Conservation (phyloP, 305 asterid species). For the Plantago lanceolata region DNA sequence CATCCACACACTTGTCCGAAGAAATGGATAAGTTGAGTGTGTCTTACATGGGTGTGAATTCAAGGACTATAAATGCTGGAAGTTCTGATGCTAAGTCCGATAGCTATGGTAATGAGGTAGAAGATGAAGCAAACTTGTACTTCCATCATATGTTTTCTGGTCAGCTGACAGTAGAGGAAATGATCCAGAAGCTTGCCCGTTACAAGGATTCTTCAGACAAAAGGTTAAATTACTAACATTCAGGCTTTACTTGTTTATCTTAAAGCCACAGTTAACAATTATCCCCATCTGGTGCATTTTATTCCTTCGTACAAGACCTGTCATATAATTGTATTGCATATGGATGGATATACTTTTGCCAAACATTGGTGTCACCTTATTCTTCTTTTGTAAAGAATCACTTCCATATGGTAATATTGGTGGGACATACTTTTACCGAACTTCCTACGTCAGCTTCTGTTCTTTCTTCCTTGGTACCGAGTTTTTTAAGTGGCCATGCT, state of each 20-base stretch:
- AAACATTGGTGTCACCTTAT: neutral
- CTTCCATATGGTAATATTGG: constrained; percentile 12
- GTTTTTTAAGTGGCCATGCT: neutral
- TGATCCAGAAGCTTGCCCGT: constrained; percentile 80
- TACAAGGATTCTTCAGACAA: constrained; percentile 80
- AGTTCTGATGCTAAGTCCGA: constrained; percentile 54
- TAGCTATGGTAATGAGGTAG: constrained; percentile 66
- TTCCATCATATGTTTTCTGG: constrained; percentile 92
- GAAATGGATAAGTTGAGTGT: constrained; percentile 70
- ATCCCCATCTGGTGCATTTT: neutral
- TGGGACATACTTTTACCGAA: neutral
- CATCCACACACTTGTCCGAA: constrained; percentile 59
- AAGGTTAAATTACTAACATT: constrained; percentile 42
- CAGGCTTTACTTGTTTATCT: neutral
- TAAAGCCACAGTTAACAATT: neutral
- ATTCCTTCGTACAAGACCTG: too few species aligned
- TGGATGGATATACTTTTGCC: too few species aligned
- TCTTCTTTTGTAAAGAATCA: neutral
- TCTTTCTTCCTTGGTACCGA: neutral
- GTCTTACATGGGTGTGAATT: constrained; percentile 47
- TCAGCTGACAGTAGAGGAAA: constrained; percentile 59
- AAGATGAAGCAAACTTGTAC: constrained; percentile 70
- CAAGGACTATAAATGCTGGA: constrained; percentile 50
- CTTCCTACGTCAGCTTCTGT: neutral
- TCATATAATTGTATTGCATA: too few species aligned